Evolutionary conservation across 1,284 basidiomycete species (phyloP).

Genomic region (Sporisorium iseilematis-ciliati): DNA sequence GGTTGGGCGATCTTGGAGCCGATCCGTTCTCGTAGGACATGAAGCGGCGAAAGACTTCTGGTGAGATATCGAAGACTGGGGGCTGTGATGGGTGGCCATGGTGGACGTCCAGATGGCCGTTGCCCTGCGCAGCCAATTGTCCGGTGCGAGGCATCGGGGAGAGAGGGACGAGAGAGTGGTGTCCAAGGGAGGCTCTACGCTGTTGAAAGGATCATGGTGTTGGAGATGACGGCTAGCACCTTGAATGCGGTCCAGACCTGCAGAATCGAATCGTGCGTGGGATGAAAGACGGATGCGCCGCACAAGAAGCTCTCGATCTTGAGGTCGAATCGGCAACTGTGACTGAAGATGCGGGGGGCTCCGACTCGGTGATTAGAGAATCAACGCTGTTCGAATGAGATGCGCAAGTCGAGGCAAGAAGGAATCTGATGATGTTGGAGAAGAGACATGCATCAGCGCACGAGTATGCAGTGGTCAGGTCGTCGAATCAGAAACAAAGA

Average conservation of each 20-base stretch:
- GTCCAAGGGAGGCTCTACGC: constrained; percentile 1
- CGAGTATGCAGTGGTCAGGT: background rate
- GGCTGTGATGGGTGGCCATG: background rate
- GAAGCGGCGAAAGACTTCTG: constrained; percentile 36
- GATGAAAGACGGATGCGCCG: background rate
- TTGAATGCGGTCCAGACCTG: background rate
- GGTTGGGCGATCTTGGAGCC: background rate
- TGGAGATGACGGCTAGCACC: background rate
- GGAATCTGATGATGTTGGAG: background rate
- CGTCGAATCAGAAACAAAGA: no score
- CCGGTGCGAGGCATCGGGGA: constrained; percentile 12
- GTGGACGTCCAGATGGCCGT: constrained; percentile 4
- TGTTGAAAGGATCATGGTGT: constrained; percentile 5
- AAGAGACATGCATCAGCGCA: background rate
- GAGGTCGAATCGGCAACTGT: no score
- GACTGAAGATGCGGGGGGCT: no score
- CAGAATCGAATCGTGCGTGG: background rate
- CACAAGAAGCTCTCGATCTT: background rate
- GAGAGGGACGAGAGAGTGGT: background rate
- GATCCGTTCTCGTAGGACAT: constrained; percentile 26
- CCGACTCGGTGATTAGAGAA: background rate
- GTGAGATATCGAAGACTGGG: constrained; percentile 18
- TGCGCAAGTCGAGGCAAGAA: background rate
- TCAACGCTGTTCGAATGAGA: background rate
- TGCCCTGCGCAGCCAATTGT: constrained; percentile 13